A percentile compares a stretch with the other conserved stretches of the same genome.
phyloP scores from a whole-genome alignment of 202 grass and related monocot species.

The Setaria viridis region DNA sequence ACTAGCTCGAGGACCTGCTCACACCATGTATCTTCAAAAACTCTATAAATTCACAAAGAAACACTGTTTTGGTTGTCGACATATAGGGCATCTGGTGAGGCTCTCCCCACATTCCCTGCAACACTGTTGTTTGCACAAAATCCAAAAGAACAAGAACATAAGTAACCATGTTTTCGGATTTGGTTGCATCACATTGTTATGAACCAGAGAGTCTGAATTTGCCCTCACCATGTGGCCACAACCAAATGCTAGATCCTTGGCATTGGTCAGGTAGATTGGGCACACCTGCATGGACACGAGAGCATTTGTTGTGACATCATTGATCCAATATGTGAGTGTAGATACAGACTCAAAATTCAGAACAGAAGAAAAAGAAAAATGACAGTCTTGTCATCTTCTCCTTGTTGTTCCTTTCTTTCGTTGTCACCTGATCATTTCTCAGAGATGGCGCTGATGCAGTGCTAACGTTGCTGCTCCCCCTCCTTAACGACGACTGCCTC shows the following conservation, averaged over 20 bases:
- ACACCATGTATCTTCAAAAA: neutral
- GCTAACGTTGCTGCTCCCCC: conserved; percentile 35
- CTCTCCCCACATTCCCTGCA: conserved; percentile 89
- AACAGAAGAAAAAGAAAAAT: neutral
- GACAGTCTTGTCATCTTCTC: too few relatives aligned
- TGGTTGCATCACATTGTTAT: neutral
- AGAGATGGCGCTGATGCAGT: neutral
- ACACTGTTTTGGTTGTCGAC: conserved; percentile 62
- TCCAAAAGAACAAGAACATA: neutral
- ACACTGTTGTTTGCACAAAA: conserved; percentile 53
- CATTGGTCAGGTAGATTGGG: conserved; percentile 84
- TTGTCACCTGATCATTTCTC: conserved; percentile 49
- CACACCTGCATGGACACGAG: conserved; percentile 61
- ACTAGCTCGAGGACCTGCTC: neutral
- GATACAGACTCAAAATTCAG: neutral
- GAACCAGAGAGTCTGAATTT: neutral
- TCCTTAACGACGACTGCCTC: conserved; percentile 56
- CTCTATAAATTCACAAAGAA: neutral
- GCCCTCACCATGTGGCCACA: conserved; percentile 85
- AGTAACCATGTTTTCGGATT: neutral
- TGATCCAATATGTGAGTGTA: neutral
- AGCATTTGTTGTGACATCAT: neutral
- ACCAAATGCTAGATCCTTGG: conserved; percentile 81
- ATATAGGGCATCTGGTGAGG: conserved; percentile 87
- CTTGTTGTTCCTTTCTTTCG: too few relatives aligned